Base-by-base conservation (phyloP, 192 early-diverging fungal species). In the Blastocladiella britannica region DNA sequence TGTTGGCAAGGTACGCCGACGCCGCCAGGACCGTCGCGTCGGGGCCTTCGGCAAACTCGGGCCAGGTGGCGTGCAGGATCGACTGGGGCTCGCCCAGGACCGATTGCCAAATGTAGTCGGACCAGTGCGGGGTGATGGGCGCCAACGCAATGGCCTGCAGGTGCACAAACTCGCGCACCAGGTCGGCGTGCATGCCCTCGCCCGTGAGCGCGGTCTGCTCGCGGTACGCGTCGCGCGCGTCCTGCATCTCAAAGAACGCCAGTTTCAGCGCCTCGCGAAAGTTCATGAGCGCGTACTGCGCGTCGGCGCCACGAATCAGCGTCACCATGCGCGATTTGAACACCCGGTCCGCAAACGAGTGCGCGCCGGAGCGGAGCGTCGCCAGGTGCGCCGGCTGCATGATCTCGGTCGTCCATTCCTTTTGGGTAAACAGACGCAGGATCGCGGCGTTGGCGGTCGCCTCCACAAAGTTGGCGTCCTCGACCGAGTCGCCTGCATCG, bases 391-490 rank as follows among this genome's bases (percentile, higher is more conserved):
- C 66, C n/a, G n/a, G n/a, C n/a, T n/a, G n/a, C 55, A 82, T 63
- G 12, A 73, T 72, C 52, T 91, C 87, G 57, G 85, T 80, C 58
- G 81, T 76, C 90, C 91, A 98, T 63, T 96, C 92, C 58, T 81
- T 69, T 51, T 93, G 81, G 27, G 83, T 93, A 67, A 71, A 82
- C 53, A 99, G 75, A 67, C 87, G 83, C 58, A 97, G 76, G 53
- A 99, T 90, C 31, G 91, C 88, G 29, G 89, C 85, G 63, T 99
- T 91, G 60, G 95, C 93, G 26, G 85, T 94, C 5, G 82, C 63
- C 62, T 91, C 85, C 65, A 91, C 82, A 73, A 99, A 99, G 79
- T 99, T 99, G 65, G 95, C 95, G 73, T 99, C 95, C 61, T 97
- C 91, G 53, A 90, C 77, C 57, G 78, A 70, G 65, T 99, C 95